Evolutionary conservation across 2,329 filamentous ascomycete genomes (phyloP), one percentile per base, ranked within the genome.

Genomic region (Colletotrichum sublineola): DNA sequence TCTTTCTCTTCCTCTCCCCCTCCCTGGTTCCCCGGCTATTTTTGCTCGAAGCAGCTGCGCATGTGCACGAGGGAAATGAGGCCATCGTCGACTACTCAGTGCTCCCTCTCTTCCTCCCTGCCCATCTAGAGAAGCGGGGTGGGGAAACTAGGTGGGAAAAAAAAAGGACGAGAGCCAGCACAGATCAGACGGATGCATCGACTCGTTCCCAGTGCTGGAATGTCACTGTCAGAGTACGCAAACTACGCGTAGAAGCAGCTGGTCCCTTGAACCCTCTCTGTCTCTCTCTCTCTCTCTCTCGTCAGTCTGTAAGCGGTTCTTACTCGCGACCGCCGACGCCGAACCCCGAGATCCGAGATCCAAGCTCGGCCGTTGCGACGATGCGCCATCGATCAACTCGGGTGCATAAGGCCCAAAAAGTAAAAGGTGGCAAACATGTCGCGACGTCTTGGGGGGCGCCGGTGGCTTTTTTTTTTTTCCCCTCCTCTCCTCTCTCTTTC

Each of bases 331-430:
- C 46, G 24, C n/a, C n/a, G n/a, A 52, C 31, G 42, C 44, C 31
- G 38, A 57, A 8, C 29, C 24, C 44, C 14, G 18, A 40, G 38
- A 24, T 20, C 42, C 18, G 20, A 24, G n/a, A 53, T 44, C 24
- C 69, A 48, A 63, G 65, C 20, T 48, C 60, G 52, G 62, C 53
- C 65, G 69, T 63, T 72, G 69, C 29, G 46, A 31, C 46, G 53
- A 40, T 53, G n/a, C 44, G 65, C 63, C 68, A 52, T 68, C 68
- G 69, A 72, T 72, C 66, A 53, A 42, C 60, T 24, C 24, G 20
- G 38, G 48, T 44, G 18, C 48, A 31, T 33, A 42, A 18, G 24
- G 46, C 14, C 18, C 9, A 42, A 31, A 64, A 11, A 14, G 24
- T 24, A 24, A 24, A 24, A 24, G 24, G 24, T 24, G 24, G 24